These are phyloP conservation scores for Backusella westeae DNA, from an alignment of 192 early-diverging fungal species.

Conservation along the genomic window DNA sequence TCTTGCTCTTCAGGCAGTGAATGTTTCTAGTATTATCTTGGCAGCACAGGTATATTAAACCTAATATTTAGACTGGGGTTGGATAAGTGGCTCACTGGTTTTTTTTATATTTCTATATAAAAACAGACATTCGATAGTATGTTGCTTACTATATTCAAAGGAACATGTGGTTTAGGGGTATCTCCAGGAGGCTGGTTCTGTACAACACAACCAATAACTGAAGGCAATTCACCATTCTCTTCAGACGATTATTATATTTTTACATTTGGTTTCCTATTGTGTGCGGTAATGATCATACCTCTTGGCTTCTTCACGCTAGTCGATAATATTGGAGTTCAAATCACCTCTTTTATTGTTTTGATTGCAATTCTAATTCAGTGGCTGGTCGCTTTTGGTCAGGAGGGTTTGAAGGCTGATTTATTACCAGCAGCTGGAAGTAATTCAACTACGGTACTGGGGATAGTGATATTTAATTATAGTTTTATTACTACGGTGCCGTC, in stretches of 20 bases:
- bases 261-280: constrained; percentile 58
- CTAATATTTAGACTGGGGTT: background rate
- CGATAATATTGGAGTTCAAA: constrained; percentile 70
- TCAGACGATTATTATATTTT: constrained; percentile 59
- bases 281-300: constrained; percentile 51
- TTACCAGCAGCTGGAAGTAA: constrained; percentile 56
- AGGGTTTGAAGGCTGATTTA: constrained; percentile 42
- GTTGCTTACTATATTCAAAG: constrained; percentile 53
- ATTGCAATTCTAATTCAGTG: constrained; percentile 54
- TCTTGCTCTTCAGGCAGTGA: constrained; percentile 67
- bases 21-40: constrained; percentile 67
- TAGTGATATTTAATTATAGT: constrained; percentile 70
- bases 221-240: constrained; percentile 47
- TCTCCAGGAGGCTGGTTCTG: constrained; percentile 58
- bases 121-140: constrained; percentile 65
- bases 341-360: constrained; percentile 52
- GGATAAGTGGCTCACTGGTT: background rate
- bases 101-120: too few relatives aligned
- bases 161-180: constrained; percentile 66
- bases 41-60: constrained; percentile 54
- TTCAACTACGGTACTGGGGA: constrained; percentile 54
- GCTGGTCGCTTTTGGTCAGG: constrained; percentile 52
- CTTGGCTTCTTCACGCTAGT: constrained; percentile 59
- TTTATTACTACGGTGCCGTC: constrained; percentile 57
- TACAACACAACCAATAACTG: constrained; percentile 33